Conservation (phyloP, 192 early-diverging fungal genomes). For the Gigaspora rosea region DNA sequence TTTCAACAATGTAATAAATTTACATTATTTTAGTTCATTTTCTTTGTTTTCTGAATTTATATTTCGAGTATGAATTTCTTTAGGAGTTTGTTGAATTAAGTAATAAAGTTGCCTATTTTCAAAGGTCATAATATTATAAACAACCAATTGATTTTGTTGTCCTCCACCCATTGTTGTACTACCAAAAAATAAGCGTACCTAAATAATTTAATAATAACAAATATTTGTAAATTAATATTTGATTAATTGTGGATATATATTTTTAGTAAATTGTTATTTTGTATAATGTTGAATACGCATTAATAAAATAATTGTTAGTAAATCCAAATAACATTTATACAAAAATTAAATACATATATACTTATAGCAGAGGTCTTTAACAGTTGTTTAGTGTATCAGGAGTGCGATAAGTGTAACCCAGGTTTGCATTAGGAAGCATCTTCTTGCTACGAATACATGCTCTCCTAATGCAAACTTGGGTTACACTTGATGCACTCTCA, state of each 20-base stretch:
- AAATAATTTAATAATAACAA: neutral
- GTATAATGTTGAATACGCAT: too few relatives aligned
- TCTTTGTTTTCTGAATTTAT: neutral
- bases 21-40: neutral
- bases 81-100: conserved; percentile 4
- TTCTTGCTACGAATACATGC: too few relatives aligned
- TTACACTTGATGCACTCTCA: too few relatives aligned
- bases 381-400: too few relatives aligned
- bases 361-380: too few relatives aligned
- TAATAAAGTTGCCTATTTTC: conserved; percentile 3
- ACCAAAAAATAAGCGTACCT: conserved; percentile 6
- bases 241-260: too few relatives aligned
- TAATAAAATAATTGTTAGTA: too few relatives aligned
- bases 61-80: conserved; percentile 8
- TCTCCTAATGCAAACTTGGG: too few relatives aligned
- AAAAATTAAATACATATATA: neutral
- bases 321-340: neutral
- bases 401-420: too few relatives aligned
- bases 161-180: neutral
- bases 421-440: too few relatives aligned
- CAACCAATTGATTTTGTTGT: neutral
- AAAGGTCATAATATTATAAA: conserved; percentile 18
- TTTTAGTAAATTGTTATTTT: too few relatives aligned
- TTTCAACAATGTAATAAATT: conserved; percentile 2
- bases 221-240: too few relatives aligned